phyloP scores from a whole-genome alignment of 176 grass and related monocot species.

The Avena insularis region DNA sequence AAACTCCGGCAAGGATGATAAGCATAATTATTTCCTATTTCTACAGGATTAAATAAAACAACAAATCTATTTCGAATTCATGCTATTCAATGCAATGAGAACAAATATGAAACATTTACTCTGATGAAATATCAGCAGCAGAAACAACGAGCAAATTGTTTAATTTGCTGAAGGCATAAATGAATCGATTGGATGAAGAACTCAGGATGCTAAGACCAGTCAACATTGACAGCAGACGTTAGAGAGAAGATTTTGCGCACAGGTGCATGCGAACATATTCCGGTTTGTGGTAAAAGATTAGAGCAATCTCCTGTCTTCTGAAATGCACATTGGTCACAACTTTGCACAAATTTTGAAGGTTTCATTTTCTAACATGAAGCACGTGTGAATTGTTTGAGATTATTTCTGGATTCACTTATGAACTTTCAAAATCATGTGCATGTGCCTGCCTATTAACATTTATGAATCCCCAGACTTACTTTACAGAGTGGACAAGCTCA shows the following conservation, averaged over 20 bases:
- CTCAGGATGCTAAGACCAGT: background rate
- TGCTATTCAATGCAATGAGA: slow-evolving; percentile 22
- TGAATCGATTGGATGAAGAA: slow-evolving; percentile 4
- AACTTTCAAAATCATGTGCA: background rate
- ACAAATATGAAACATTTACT: slow-evolving; percentile 26
- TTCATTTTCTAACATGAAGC: background rate
- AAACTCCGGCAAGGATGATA: background rate
- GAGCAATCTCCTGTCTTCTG: background rate
- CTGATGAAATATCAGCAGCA: slow-evolving; percentile 4
- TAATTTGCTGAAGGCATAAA: background rate
- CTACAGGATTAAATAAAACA: background rate
- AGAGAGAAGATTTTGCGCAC: too few relatives aligned
- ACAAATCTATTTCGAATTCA: slow-evolving; percentile 17
- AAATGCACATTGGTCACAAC: background rate
- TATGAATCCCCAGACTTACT: background rate
- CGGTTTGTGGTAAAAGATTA: too few relatives aligned
- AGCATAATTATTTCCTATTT: slow-evolving; percentile 26
- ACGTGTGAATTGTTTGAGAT: background rate
- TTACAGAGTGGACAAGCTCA: slow-evolving; percentile 7
- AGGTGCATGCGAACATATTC: too few relatives aligned
- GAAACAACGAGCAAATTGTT: slow-evolving; percentile 4
- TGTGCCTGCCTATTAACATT: background rate
- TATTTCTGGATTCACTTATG: background rate
- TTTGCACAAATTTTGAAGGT: background rate
- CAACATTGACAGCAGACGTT: too few relatives aligned